A percentile compares a stretch with the other conserved stretches of the same genome.
Conservation (phyloP, 805 yeast genomes). For the Candida oleophila region DNA sequence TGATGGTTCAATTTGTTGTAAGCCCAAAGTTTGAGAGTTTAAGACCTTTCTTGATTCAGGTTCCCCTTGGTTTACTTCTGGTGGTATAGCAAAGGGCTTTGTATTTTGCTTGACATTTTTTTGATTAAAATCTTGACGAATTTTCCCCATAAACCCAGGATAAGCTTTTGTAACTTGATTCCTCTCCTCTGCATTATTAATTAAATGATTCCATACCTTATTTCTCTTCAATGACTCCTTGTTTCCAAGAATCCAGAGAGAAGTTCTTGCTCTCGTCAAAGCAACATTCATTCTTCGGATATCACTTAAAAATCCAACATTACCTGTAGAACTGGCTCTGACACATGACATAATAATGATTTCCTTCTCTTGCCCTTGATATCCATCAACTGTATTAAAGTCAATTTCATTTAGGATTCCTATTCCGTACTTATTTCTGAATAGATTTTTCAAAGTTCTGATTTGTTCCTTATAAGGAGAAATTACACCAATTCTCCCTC, state of each 20-base stretch:
- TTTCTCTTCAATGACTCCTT: constrained; percentile 62
- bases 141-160: constrained; percentile 34
- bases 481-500: constrained; percentile 81
- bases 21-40: neutral
- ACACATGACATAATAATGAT: constrained; percentile 94
- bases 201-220: constrained; percentile 69
- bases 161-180: constrained; percentile 27
- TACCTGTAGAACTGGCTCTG: constrained; percentile 67
- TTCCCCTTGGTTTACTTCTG: neutral
- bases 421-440: constrained; percentile 60
- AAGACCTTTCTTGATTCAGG: neutral
- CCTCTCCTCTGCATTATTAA: constrained; percentile 63
- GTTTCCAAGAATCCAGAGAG: constrained; percentile 91
- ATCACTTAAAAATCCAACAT: constrained; percentile 88
- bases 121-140: neutral
- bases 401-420: constrained; percentile 66
- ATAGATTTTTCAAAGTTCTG: constrained; percentile 52
- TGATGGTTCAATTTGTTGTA: neutral
- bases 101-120: neutral
- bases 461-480: constrained; percentile 95
- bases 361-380: constrained; percentile 97
- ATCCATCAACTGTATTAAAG: constrained; percentile 95
- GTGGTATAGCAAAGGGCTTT: neutral
- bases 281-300: constrained; percentile 97
- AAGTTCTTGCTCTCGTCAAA: constrained; percentile 85